Conservation (phyloP, 129 eudicot genomes). For the Flaveria linearis region DNA sequence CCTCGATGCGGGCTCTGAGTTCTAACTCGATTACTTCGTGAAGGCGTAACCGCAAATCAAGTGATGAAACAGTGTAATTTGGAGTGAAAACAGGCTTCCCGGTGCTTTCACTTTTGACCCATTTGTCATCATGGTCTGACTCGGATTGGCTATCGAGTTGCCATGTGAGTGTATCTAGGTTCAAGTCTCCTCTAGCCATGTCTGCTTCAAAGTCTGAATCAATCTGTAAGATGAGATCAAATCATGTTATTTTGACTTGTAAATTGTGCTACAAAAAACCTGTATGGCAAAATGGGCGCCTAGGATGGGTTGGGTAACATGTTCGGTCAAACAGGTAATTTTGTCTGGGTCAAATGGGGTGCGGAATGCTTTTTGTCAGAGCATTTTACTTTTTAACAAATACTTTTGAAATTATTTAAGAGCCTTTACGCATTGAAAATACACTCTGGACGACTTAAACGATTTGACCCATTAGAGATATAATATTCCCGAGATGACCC, state of each 20-base stretch:
- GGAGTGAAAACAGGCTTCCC: constrained; percentile 31
- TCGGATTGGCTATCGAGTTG: constrained; percentile 40
- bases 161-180: constrained; percentile 31
- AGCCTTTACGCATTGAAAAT: background rate
- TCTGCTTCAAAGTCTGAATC: constrained; percentile 52
- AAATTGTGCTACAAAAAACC: background rate
- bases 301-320: background rate
- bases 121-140: constrained; percentile 32
- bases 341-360: background rate
- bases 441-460: background rate
- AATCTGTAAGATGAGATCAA: constrained; percentile 39
- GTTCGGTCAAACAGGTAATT: background rate
- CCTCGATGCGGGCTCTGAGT: constrained; percentile 59
- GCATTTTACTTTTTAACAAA: background rate
- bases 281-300: constrained; percentile 3
- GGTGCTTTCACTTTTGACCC: constrained; percentile 35
- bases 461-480: background rate
- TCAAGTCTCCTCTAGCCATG: constrained; percentile 44
- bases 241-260: constrained; percentile 11
- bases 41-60: constrained; percentile 57
- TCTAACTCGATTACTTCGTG: constrained; percentile 65
- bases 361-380: background rate
- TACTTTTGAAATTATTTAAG: background rate
- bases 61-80: constrained; percentile 59
- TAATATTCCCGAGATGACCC: background rate